These are phyloP conservation scores for Stellera chamaejasme DNA, from an alignment of 345 rosid species.

Conservation along the genomic window DNA sequence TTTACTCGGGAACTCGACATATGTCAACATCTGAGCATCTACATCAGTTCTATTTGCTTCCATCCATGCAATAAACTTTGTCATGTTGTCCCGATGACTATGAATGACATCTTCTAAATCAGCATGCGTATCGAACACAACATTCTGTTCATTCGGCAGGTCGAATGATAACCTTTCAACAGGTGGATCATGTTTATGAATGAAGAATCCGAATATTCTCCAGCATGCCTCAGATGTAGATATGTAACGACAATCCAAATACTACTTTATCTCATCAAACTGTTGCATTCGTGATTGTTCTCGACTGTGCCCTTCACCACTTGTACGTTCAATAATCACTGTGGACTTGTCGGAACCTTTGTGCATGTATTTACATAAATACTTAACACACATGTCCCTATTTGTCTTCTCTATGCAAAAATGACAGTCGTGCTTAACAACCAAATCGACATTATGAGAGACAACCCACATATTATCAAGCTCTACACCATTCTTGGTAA, in stretches of 20 bases:
- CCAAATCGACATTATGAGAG: too few relatives aligned
- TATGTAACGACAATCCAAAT: too few relatives aligned
- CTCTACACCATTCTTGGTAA: too few relatives aligned
- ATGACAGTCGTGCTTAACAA: too few relatives aligned
- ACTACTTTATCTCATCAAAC: neutral
- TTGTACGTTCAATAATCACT: too few relatives aligned
- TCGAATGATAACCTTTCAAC: neutral
- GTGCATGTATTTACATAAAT: too few relatives aligned
- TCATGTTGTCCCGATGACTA: too few relatives aligned
- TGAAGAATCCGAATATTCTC: too few relatives aligned
- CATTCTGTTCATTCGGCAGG: neutral
- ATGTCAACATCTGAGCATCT: neutral
- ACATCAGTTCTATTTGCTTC: neutral
- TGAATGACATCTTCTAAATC: neutral
- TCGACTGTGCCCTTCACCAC: neutral
- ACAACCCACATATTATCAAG: too few relatives aligned
- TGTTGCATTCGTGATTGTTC: neutral
- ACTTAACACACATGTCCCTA: too few relatives aligned
- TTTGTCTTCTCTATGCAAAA: too few relatives aligned
- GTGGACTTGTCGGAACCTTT: neutral
- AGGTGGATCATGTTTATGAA: neutral
- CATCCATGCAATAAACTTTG: neutral
- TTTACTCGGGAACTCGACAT: neutral
- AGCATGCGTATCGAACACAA: neutral
- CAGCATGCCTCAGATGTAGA: too few relatives aligned